Base-by-base conservation (phyloP, 805 yeast genomes). In the Metschnikowia santaceciliae region DNA sequence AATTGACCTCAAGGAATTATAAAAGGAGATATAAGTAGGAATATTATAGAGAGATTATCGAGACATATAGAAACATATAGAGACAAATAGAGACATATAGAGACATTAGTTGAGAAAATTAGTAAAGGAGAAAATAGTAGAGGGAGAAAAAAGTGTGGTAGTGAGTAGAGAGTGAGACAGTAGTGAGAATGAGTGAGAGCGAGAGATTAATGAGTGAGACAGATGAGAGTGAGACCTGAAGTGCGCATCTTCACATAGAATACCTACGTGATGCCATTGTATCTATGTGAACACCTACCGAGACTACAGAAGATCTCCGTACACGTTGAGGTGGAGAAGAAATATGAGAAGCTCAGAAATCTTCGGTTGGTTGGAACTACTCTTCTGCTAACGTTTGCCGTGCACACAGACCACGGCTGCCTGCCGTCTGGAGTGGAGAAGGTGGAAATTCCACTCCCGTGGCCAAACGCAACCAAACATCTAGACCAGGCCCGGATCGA, bases 221-320 rank as follows among this genome's bases (percentile, higher is more conserved):
- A 22, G 23, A 22, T 23, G 30, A 8, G 30, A 7, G 30, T 23
- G 30, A 26, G 30, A 23, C 26, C 10, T 19, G 14, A 23, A 23
- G 8, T 23, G n/a, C 7, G 17, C 30, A 22, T 10, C 17, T 22
- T 22, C 42, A 39, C 42, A 39, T 32, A 13, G 23, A 42, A 7
- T 23, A 42, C 36, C 13, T 11, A 13, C 22, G 32, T 42, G 37
- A n/a, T 36, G 34, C 46, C 38, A 14, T 42, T 54, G 57, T 58
- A 47, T 22, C 35, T 58, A 8, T 42, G 57, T 10, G 61, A 58
- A 40, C 46, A 52, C 22, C 55, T 58, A 32, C 60, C 61, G 38
- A 51, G 60, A 39, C 43, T 58, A 7, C 50, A 47, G 17, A 59
- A 56, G 42, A 47, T 56, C 23, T 49, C 60, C 17, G 49, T 56